A percentile compares a stretch with the other conserved stretches of the same genome.
Conservation (phyloP, 305 asterid genomes). For the Ilex paraguariensis region DNA sequence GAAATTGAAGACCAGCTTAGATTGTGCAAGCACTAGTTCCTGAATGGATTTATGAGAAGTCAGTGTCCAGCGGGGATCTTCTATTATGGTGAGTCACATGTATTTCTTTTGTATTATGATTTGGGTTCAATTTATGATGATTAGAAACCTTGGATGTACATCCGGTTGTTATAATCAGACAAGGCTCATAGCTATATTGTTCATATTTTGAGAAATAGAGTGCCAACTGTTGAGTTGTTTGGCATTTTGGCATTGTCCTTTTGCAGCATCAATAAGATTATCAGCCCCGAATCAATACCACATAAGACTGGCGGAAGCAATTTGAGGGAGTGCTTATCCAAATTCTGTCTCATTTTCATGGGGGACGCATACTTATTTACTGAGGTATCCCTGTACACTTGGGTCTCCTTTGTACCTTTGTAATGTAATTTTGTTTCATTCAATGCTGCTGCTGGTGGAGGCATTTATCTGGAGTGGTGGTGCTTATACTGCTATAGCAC, state of each 20-base stretch:
- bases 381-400: no score
- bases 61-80: slow-evolving; percentile 47
- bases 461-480: no score
- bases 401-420: neutral
- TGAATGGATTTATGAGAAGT: slow-evolving; percentile 74
- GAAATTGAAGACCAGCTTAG: slow-evolving; percentile 74
- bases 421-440: neutral
- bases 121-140: neutral
- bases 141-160: neutral
- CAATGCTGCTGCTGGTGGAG: no score
- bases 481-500: no score
- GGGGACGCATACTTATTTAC: neutral
- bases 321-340: slow-evolving; percentile 15
- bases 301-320: slow-evolving; percentile 51
- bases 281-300: slow-evolving; percentile 51
- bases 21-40: slow-evolving; percentile 74
- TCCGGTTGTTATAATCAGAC: neutral
- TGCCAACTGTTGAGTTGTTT: neutral
- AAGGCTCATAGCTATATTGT: neutral
- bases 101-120: neutral
- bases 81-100: slow-evolving; percentile 45
- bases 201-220: neutral
- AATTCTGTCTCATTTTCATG: neutral
- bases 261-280: slow-evolving; percentile 63
- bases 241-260: slow-evolving; percentile 1